Evolutionary conservation across 2,329 filamentous ascomycete genomes (phyloP).

Genomic region (Trichoderma lentiforme): DNA sequence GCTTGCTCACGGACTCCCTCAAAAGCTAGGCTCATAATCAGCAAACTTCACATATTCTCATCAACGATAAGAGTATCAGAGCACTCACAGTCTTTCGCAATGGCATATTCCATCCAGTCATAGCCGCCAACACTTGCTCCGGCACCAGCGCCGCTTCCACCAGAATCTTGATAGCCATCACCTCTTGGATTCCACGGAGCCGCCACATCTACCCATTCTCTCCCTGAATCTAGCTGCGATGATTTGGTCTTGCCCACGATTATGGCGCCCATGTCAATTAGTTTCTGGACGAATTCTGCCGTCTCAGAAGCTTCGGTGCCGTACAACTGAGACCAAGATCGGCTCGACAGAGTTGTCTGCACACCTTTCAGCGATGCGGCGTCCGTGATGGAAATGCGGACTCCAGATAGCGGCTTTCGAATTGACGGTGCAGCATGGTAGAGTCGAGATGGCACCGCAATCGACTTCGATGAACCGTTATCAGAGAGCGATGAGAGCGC

Average conservation of each 20-base stretch:
- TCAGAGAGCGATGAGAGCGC: slow-evolving; percentile 28
- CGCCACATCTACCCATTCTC: slow-evolving; percentile 41
- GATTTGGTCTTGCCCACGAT: slow-evolving; percentile 53
- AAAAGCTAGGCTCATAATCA: slow-evolving; percentile 17
- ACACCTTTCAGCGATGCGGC: slow-evolving; percentile 43
- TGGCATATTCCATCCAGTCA: slow-evolving; percentile 39
- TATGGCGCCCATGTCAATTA: slow-evolving; percentile 59
- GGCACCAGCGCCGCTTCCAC: slow-evolving; percentile 38
- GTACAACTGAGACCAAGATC: slow-evolving; percentile 55
- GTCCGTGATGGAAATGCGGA: slow-evolving; percentile 37
- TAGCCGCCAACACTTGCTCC: slow-evolving; percentile 39
- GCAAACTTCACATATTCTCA: neutral
- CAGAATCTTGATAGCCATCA: slow-evolving; percentile 43
- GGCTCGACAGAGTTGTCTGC: slow-evolving; percentile 54
- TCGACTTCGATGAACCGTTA: slow-evolving; percentile 27
- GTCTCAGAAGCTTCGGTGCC: slow-evolving; percentile 41
- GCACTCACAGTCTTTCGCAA: slow-evolving; percentile 37
- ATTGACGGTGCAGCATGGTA: slow-evolving; percentile 30
- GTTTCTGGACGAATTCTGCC: slow-evolving; percentile 48
- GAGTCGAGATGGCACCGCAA: slow-evolving; percentile 39
- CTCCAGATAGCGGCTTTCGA: slow-evolving; percentile 36
- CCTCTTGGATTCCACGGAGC: slow-evolving; percentile 46
- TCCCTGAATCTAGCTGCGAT: slow-evolving; percentile 43
- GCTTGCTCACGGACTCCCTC: slow-evolving; percentile 24
- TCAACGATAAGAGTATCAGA: neutral